Evolutionary conservation across 345 rosid genomes (phyloP), one percentile per base, ranked within the genome.

Genomic region (Chamaenerion angustifolium): DNA sequence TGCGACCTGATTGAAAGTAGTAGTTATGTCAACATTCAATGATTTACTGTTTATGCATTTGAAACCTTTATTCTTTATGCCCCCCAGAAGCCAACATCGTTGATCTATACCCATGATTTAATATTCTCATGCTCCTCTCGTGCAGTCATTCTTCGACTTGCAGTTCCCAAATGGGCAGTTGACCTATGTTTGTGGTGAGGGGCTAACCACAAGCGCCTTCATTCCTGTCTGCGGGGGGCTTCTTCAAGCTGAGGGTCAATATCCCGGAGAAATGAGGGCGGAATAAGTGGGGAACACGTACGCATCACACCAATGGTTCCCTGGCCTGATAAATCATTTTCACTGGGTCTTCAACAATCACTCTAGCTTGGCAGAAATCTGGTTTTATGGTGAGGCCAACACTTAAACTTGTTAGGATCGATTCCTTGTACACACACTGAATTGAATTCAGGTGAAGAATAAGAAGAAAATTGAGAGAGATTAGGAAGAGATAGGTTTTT

Each of bases 181-280:
- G 15, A 86, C 98, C 1, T 86, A 90, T 59, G 85, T 83, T 48
- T 72, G 92, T 52, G 98, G 95, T 8, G 95, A 90, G 70, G 95
- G 98, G 54, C 57, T 90, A 47, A 83, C 94, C 11, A 83, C 88
- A 35, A 90, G 95, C 69, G 95, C 89, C 63, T 86, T 86, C 62
- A 48, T 81, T 49, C 98, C 95, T 31, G 49, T 90, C 14, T 73
- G 77, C 31, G 95, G 94, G 0, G 94, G 95, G 47, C 89, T 90
- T 70, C 94, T 90, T 64, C 96, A 90, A 79, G 95, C 88, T 1
- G 85, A 90, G 62, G 98, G 98, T 61, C 94, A 81, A 76, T 83
- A 81, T 77, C 98, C 98, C 8, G 98, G 98, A 10, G 98, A 86
- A 70, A 90, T 90, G 98, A 79, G 85, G 65, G 53, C 82, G 86